Conservation (phyloP, 2,329 filamentous ascomycete species). For the Fusarium cyanostomum region DNA sequence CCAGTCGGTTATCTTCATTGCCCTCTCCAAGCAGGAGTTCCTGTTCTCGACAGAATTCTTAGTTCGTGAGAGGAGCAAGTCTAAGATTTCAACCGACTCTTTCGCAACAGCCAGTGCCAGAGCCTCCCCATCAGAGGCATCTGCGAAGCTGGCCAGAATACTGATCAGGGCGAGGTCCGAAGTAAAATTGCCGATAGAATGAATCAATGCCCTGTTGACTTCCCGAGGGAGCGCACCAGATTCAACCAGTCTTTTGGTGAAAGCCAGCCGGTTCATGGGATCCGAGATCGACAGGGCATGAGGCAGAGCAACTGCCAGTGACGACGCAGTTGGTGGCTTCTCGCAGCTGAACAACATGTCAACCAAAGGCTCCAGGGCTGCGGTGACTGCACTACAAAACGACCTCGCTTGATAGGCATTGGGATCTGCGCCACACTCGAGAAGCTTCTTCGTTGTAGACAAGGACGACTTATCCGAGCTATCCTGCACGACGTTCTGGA, state of each 20-base stretch:
- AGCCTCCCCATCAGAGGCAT: slow-evolving; percentile 61
- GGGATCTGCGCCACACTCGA: slow-evolving; percentile 63
- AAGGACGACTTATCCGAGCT: slow-evolving; percentile 52
- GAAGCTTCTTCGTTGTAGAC: slow-evolving; percentile 56
- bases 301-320: slow-evolving; percentile 61
- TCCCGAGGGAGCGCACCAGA: slow-evolving; percentile 59
- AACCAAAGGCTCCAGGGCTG: slow-evolving; percentile 55
- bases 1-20: slow-evolving; percentile 54
- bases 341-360: slow-evolving; percentile 58
- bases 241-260: slow-evolving; percentile 60
- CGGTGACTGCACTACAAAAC: slow-evolving; percentile 60
- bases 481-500: slow-evolving; percentile 55
- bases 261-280: slow-evolving; percentile 60
- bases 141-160: slow-evolving; percentile 56
- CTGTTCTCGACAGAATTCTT: slow-evolving; percentile 52
- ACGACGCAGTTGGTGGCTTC: slow-evolving; percentile 51
- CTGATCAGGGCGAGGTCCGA: slow-evolving; percentile 60
- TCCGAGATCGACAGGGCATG: slow-evolving; percentile 62
- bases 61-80: slow-evolving; percentile 53
- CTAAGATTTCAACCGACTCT: slow-evolving; percentile 57
- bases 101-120: slow-evolving; percentile 57
- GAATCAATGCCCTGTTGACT: slow-evolving; percentile 61
- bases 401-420: slow-evolving; percentile 62
- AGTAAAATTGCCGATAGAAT: slow-evolving; percentile 58
- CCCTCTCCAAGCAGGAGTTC: slow-evolving; percentile 55